Base-by-base conservation (phyloP, 225 moss, liverwort and hornwort genomes). In the Straminergon stramineum region DNA sequence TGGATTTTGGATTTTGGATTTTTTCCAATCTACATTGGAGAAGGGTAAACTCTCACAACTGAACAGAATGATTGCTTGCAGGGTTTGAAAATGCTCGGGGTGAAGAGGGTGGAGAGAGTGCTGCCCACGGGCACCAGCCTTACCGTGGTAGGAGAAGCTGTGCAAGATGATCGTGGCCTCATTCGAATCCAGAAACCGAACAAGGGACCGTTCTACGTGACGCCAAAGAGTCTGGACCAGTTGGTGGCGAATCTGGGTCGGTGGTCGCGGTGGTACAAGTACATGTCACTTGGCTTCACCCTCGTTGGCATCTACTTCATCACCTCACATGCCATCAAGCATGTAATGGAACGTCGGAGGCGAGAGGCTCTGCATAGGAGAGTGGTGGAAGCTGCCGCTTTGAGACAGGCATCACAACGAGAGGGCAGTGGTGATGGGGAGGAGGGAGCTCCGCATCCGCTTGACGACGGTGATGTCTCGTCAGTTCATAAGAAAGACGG, bases 221-320 rank as follows among this genome's bases (percentile, higher is more conserved):
- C 96, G 23, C 96, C 97, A 1, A 96, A 95, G 85, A 99, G 97
- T 89, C 83, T 97, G 70, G 99, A 99, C 85, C 96, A 97, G 85
- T 88, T 99, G 80, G 93, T 99, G 80, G 95, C 96, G 79, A 99
- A 99, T 88, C 90, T 99, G 78, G 99, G 99, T 56, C 92, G 94
- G 85, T 99, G 97, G 99, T 99, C 99, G 79, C 95, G 99, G 79
- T 97, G 95, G 96, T 99, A 99, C 93, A 99, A 95, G 89, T 99
- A 96, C 89, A 92, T 99, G 92, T 97, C 99, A 13, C 84, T 99
- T 13, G 99, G 99, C 48, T 92, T 96, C 88, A 97, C 99, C 35
- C 92, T 96, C 31, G 92, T 99, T 48, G 99, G 99, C 82, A 92
- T 99, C 64, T 99, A 96, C 91, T 93, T 96, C 93, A 92, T 99